Evolutionary conservation across 164 flowering plant species (phyloP).

Genomic region (Platanus orientalis): DNA sequence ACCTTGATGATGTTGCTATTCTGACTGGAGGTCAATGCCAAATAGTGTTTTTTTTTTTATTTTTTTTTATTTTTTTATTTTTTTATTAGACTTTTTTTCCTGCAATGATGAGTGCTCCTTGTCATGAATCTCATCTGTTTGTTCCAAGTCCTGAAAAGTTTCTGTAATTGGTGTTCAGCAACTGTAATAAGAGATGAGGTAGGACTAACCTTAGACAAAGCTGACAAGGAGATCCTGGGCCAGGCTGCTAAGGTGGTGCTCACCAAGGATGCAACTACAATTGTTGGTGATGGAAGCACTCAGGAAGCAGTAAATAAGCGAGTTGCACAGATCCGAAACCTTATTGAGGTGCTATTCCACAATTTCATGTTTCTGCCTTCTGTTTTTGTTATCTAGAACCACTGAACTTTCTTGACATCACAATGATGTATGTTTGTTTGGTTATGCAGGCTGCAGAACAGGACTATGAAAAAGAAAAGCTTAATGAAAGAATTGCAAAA

Average conservation of each 20-base stretch:
- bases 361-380: background rate
- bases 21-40: conserved; percentile 70
- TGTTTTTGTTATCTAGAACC: background rate
- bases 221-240: conserved; percentile 81
- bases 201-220: conserved; percentile 83
- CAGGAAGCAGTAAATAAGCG: conserved; percentile 83
- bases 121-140: background rate
- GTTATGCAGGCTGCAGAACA: no score
- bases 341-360: conserved; percentile 53
- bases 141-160: background rate
- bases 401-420: background rate
- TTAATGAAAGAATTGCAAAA: no score
- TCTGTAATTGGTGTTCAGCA: conserved; percentile 29
- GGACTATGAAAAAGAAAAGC: no score
- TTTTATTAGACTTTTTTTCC: no score
- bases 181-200: conserved; percentile 94
- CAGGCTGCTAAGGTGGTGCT: conserved; percentile 91
- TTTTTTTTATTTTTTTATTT: background rate
- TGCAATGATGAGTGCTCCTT: no score
- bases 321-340: conserved; percentile 82
- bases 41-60: background rate
- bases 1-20: conserved; percentile 93
- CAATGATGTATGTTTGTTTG: no score
- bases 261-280: conserved; percentile 81
- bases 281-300: conserved; percentile 97